Conservation (phyloP, 2,329 filamentous ascomycete genomes). For the Fusarium irregulare region DNA sequence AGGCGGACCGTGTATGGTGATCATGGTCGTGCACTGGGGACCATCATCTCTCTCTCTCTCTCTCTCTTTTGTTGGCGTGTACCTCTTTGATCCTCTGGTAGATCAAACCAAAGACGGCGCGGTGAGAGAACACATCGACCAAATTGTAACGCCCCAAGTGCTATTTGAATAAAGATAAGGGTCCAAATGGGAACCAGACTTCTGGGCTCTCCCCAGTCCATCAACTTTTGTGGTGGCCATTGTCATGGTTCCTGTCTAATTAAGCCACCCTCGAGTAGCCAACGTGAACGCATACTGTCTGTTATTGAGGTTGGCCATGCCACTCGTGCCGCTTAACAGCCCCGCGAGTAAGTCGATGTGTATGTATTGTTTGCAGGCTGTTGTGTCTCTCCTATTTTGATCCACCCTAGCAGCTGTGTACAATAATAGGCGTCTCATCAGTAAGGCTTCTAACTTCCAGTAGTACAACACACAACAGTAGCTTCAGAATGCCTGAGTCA, state of each 20-base stretch:
- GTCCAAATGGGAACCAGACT: constrained; percentile 4
- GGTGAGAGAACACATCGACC: constrained; percentile 3
- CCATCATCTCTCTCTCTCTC: constrained; percentile 12
- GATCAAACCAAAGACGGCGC: constrained; percentile 17
- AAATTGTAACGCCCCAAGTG: constrained; percentile 23
- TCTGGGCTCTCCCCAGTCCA: constrained; percentile 1
- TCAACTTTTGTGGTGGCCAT: constrained; percentile 4
- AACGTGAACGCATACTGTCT: not conserved
- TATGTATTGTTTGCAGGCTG: not conserved
- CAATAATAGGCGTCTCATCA: constrained; percentile 16
- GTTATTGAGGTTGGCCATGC: constrained; percentile 20
- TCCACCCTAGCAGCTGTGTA: constrained; percentile 17
- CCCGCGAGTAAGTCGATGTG: constrained; percentile 1
- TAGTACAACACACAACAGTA: constrained; percentile 3
- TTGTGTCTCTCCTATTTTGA: constrained; percentile 35
- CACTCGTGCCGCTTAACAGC: constrained; percentile 16
- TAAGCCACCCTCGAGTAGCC: constrained; percentile 1
- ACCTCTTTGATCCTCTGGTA: constrained; percentile 18
- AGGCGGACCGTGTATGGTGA: constrained; percentile 42
- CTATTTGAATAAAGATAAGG: constrained; percentile 18
- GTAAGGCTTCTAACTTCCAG: not conserved
- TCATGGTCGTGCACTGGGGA: constrained; percentile 35
- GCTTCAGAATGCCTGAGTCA: constrained; percentile 35
- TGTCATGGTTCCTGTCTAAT: constrained; percentile 4
- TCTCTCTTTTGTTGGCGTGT: not conserved